Conservation (phyloP, 805 yeast species). For the Blastobotrys terrestris region DNA sequence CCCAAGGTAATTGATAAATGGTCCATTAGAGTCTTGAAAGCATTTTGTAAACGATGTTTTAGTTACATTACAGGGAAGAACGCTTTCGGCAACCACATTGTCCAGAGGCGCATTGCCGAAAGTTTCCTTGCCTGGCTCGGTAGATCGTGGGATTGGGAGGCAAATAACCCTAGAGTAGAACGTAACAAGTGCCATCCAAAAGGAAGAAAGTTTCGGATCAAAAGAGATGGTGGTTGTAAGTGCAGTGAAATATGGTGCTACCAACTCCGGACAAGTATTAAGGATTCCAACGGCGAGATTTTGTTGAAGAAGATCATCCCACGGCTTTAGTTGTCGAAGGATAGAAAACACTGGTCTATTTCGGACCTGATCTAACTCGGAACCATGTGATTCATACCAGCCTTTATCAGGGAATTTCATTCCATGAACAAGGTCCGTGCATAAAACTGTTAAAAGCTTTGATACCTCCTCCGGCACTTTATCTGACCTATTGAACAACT, state of each 20-base stretch:
- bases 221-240: conserved; percentile 37
- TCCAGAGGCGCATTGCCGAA: conserved; percentile 28
- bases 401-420: conserved; percentile 28
- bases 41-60: conserved; percentile 53
- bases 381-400: conserved; percentile 24
- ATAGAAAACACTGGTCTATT: conserved; percentile 63
- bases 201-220: conserved; percentile 73
- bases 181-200: conserved; percentile 73
- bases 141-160: conserved; percentile 43
- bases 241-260: conserved; percentile 51
- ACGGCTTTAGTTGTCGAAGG: conserved; percentile 64
- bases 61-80: conserved; percentile 61
- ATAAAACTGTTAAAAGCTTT: conserved; percentile 42
- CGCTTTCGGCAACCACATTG: conserved; percentile 43
- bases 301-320: conserved; percentile 66
- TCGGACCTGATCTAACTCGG: conserved; percentile 34
- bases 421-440: conserved; percentile 38
- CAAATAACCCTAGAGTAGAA: conserved; percentile 55
- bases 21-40: conserved; percentile 40
- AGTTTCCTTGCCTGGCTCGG: conserved; percentile 15
- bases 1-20: conserved; percentile 56
- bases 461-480: conserved; percentile 29
- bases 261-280: conserved; percentile 54
- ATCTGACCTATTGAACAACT: conserved; percentile 40
- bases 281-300: conserved; percentile 49